phyloP scores from a whole-genome alignment of 1,139 yeast genomes.

The Protomyces inundatus region DNA sequence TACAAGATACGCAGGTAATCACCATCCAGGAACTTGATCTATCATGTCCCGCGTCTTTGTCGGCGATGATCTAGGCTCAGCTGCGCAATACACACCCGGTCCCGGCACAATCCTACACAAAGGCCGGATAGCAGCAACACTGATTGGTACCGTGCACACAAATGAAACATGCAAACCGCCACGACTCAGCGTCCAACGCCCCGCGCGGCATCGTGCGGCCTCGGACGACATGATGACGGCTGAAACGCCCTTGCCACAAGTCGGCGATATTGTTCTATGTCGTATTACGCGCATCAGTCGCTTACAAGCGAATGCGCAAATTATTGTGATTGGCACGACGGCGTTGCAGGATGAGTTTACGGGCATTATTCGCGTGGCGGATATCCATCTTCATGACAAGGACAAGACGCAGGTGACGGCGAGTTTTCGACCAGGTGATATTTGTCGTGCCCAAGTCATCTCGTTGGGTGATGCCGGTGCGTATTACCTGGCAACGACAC shows the following conservation, averaged over 20 bases:
- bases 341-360: slow-evolving; percentile 62
- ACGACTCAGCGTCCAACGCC: not conserved
- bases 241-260: slow-evolving; percentile 58
- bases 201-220: not conserved
- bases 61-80: slow-evolving; percentile 31
- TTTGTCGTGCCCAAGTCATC: slow-evolving; percentile 67
- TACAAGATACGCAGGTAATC: not conserved
- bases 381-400: slow-evolving; percentile 83
- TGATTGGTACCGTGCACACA: slow-evolving; percentile 8
- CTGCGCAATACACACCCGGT: slow-evolving; percentile 29
- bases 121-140: slow-evolving; percentile 29
- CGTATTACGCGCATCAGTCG: slow-evolving; percentile 61
- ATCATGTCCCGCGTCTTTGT: slow-evolving; percentile 24
- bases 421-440: slow-evolving; percentile 85
- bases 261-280: slow-evolving; percentile 76
- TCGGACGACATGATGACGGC: not conserved
- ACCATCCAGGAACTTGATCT: not conserved
- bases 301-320: slow-evolving; percentile 76
- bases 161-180: not conserved
- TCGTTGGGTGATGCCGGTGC: slow-evolving; percentile 92
- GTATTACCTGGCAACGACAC: slow-evolving; percentile 82
- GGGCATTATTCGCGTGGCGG: slow-evolving; percentile 61
- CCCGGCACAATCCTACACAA: slow-evolving; percentile 30
- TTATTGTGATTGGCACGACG: slow-evolving; percentile 64
- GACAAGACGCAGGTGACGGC: slow-evolving; percentile 77